phyloP scores from a whole-genome alignment of 495 filamentous ascomycete species.

The Aspergillus avenaceus region DNA sequence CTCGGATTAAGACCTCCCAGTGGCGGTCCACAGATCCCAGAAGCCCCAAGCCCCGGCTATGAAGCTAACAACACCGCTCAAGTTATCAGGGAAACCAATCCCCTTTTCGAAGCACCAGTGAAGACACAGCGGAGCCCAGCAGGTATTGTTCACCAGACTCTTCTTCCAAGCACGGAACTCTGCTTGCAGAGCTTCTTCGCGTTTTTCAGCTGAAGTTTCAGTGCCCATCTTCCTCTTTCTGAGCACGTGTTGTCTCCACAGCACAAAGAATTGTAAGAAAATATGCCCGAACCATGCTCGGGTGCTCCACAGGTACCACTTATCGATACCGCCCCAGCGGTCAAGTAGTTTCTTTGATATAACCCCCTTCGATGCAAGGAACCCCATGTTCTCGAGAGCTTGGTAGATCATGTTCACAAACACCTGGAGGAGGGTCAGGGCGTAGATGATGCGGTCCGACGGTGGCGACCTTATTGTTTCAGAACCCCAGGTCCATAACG shows the following conservation, averaged over 20 bases:
- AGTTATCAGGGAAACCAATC: slow-evolving; percentile 59
- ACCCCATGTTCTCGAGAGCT: slow-evolving; percentile 77
- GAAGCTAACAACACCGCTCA: slow-evolving; percentile 66
- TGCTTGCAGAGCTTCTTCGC: slow-evolving; percentile 35
- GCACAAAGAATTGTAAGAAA: slow-evolving; percentile 64
- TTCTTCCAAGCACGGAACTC: slow-evolving; percentile 43
- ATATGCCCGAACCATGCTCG: slow-evolving; percentile 79
- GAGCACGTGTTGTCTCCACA: slow-evolving; percentile 49
- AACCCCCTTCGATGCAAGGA: slow-evolving; percentile 61
- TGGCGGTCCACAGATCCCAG: slow-evolving; percentile 34
- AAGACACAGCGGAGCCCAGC: slow-evolving; percentile 60
- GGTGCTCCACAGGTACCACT: slow-evolving; percentile 68
- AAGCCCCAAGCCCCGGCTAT: slow-evolving; percentile 45
- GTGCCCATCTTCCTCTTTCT: slow-evolving; percentile 21
- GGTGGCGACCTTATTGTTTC: slow-evolving; percentile 48
- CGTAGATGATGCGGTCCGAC: slow-evolving; percentile 36
- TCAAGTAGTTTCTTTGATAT: slow-evolving; percentile 48
- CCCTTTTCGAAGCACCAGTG: slow-evolving; percentile 82
- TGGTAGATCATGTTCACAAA: slow-evolving; percentile 65
- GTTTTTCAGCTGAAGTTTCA: slow-evolving; percentile 28
- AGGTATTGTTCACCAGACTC: slow-evolving; percentile 45
- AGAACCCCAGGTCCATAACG: slow-evolving; percentile 71
- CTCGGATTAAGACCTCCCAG: slow-evolving; percentile 9
- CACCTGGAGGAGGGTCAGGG: slow-evolving; percentile 65
- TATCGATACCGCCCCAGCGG: slow-evolving; percentile 47